These are phyloP conservation scores for Zea luxurians DNA, from an alignment of 176 grass and related monocot genomes.

Conservation along the genomic window DNA sequence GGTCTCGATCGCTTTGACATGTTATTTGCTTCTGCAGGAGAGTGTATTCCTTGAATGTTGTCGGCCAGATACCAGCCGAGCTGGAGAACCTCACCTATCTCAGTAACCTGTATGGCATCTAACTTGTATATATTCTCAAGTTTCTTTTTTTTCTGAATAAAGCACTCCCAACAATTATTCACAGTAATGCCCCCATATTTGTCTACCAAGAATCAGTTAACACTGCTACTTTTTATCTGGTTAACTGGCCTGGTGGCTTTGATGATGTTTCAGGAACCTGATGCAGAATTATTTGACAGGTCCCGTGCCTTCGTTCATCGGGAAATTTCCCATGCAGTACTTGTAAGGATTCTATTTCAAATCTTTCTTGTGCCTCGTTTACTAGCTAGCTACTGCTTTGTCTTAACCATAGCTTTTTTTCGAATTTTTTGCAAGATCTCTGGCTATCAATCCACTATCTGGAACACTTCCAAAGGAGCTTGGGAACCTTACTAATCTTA, in stretches of 20 bases:
- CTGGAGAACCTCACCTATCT: constrained; percentile 60
- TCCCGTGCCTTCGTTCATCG: constrained; percentile 62
- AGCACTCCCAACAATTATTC: not conserved
- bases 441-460: constrained; percentile 67
- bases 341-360: constrained; percentile 35
- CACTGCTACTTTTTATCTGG: not conserved
- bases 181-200: not conserved
- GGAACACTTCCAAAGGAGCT: constrained; percentile 71
- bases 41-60: constrained; percentile 43
- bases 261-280: constrained; percentile 46
- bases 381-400: not conserved
- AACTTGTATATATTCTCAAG: not conserved
- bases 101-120: constrained; percentile 41
- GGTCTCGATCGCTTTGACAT: not conserved
- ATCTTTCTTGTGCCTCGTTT: not conserved
- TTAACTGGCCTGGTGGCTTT: not conserved
- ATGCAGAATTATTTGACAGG: constrained; percentile 58
- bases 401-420: not conserved
- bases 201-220: not conserved
- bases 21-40: constrained; percentile 38
- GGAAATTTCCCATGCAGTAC: constrained; percentile 56
- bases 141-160: not conserved
- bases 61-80: constrained; percentile 54
- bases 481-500: constrained; percentile 56
- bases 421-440: not conserved